Evolutionary conservation across 2,329 filamentous ascomycete species (phyloP).

Genomic region (Penicillium freii): DNA sequence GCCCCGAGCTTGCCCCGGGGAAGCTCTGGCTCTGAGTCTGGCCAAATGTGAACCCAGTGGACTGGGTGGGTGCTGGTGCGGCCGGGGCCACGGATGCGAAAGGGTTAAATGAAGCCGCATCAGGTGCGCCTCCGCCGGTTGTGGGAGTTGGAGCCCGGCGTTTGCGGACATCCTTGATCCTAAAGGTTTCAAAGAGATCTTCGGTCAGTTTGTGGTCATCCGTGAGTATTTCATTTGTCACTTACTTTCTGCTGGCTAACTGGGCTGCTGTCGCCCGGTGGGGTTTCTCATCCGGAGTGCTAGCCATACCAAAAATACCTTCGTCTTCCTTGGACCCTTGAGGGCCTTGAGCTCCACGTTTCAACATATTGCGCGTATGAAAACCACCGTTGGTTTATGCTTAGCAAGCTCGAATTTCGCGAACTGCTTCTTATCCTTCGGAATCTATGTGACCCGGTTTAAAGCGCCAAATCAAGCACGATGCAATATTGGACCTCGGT

Average conservation of each 20-base stretch:
- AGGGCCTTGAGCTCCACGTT: slow-evolving; percentile 38
- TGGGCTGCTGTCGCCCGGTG: slow-evolving; percentile 55
- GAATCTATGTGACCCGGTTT: not conserved
- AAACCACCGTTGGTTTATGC: not conserved
- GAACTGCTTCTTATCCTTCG: not conserved
- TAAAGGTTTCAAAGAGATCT: slow-evolving; percentile 7
- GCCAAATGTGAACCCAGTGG: slow-evolving; percentile 21
- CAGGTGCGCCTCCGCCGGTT: slow-evolving; percentile 9
- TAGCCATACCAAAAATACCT: slow-evolving; percentile 34
- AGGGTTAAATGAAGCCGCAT: slow-evolving; percentile 6
- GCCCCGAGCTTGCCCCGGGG: slow-evolving; percentile 18
- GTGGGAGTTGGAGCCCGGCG: slow-evolving; percentile 21
- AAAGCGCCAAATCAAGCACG: not conserved
- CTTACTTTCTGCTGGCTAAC: slow-evolving; percentile 56
- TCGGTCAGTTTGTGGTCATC: slow-evolving; percentile 5
- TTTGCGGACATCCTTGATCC: slow-evolving; percentile 31
- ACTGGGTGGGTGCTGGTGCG: slow-evolving; percentile 12
- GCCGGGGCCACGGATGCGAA: slow-evolving; percentile 14
- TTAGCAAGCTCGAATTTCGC: slow-evolving; percentile 3
- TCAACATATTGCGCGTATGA: slow-evolving; percentile 34
- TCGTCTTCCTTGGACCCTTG: slow-evolving; percentile 37
- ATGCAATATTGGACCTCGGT: not conserved
- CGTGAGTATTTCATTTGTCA: slow-evolving; percentile 21
- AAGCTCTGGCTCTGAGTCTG: slow-evolving; percentile 26
- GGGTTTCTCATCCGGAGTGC: slow-evolving; percentile 46